Evolutionary conservation across 768 basidiomycete species (phyloP), one percentile per base, ranked within the genome.

Genomic region (Hypholoma fasciculare): DNA sequence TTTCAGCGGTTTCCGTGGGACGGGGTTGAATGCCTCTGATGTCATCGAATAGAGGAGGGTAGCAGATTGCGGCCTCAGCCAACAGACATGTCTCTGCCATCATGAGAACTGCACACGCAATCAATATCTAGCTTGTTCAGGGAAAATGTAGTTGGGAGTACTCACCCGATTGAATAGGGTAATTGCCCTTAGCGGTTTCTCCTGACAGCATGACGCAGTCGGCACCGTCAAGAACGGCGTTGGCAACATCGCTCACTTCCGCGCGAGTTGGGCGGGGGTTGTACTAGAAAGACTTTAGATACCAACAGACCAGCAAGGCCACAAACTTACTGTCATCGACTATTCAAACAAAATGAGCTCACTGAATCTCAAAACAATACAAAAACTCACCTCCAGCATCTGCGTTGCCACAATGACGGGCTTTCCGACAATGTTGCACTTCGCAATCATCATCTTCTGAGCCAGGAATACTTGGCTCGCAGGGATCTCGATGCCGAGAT

Each of bases 401-500:
- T 99, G 96, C 13, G 97, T 99, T 9, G 97, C 97, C 61, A 97
- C 96, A 71, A 99, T 98, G 69, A 93, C 92, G 42, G 97, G 96
- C 81, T 99, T 99, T 66, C 97, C 97, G 54, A 85, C 88, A 69
- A 96, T 91, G 81, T 97, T 98, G 79, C 95, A 97, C 80, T 98
- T 98, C 59, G 96, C 87, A 67, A 98, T 99, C 96, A 99, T 99
- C 96, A 98, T 98, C 81, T 99, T 99, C 74, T 99, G 97, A 7
- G 97, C 97, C 67, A 98, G 81, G 84, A 99, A 99, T 46, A 99
- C 97, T 71, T 98, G 97, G 68, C 90, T 92, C 44, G 97, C 94
- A n/a, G 97, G 97, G 66, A 99, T 99, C 77, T 99, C 97, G 68
- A 99, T 99, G 73, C 97, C 97, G 51, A 99, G 83, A 72, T 99